Base-by-base conservation (phyloP, 73 alveolate genomes). In the Durusdinium trenchii region DNA sequence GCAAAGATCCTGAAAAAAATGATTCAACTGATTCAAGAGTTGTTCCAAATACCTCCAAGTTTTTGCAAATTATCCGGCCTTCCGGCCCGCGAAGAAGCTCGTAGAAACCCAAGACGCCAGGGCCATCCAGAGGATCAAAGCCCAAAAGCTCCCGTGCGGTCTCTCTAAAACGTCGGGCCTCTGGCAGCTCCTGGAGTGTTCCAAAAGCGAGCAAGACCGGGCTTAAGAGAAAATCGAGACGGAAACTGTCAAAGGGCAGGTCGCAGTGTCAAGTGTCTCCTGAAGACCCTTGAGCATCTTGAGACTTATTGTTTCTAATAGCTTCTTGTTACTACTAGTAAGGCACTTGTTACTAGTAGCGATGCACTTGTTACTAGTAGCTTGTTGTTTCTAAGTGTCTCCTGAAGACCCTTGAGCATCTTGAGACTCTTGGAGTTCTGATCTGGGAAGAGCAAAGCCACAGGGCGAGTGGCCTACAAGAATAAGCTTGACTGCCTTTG, bases 331-430 rank as follows among this genome's bases (percentile, higher is more conserved):
- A n/a, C n/a, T n/a, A n/a, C n/a, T n/a, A n/a, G n/a, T n/a, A n/a
- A n/a, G n/a, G n/a, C n/a, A n/a, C n/a, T n/a, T n/a, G n/a, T n/a
- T n/a, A n/a, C n/a, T n/a, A n/a, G n/a, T n/a, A n/a, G n/a, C n/a
- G n/a, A n/a, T n/a, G n/a, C n/a, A n/a, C n/a, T n/a, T n/a, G n/a
- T n/a, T n/a, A n/a, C n/a, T n/a, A n/a, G n/a, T n/a, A n/a, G n/a
- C n/a, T n/a, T n/a, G n/a, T n/a, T n/a, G n/a, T n/a, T n/a, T n/a
- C n/a, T n/a, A n/a, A n/a, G n/a, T n/a, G n/a, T n/a, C n/a, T n/a
- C 96, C 96, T 89, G 96, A 50, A 89, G 36, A 51, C 96, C 96
- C 51, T 69, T 89, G 86, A 89, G 69, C 96, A 89, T 89, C 96
- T 89, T 89, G 73, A 89, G 47, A 86, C 96, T 89, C 73, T 64